phyloP scores from a whole-genome alignment of 768 basidiomycete species.

The Suillus decipiens region DNA sequence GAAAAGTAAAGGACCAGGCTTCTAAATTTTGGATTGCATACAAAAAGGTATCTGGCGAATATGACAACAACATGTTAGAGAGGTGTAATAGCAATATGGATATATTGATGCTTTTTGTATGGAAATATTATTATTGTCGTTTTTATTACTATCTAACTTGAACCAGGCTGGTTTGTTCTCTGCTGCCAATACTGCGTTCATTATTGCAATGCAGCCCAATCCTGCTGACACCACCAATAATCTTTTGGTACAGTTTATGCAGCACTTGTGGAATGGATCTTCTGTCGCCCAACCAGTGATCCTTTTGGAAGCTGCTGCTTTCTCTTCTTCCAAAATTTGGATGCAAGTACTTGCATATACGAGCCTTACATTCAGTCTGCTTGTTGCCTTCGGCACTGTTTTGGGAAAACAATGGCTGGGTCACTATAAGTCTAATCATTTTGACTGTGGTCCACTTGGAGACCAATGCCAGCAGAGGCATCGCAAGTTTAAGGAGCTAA shows the following conservation, averaged over 20 bases:
- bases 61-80: not conserved
- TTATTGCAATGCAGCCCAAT: conserved; percentile 4
- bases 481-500: too few relatives aligned
- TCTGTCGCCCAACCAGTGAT: too few relatives aligned
- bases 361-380: too few relatives aligned
- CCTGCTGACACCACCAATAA: not conserved
- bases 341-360: too few relatives aligned
- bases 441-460: too few relatives aligned
- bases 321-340: too few relatives aligned
- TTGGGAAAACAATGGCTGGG: too few relatives aligned
- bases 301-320: too few relatives aligned
- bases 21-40: not conserved
- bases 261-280: not conserved
- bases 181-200: conserved; percentile 5
- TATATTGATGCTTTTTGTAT: not conserved
- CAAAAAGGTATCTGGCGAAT: not conserved
- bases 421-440: too few relatives aligned
- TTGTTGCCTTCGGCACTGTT: too few relatives aligned
- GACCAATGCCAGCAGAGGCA: too few relatives aligned
- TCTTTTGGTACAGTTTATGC: not conserved
- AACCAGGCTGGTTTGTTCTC: conserved; percentile 4
- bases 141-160: not conserved
- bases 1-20: not conserved
- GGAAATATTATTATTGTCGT: not conserved
- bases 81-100: not conserved